Evolutionary conservation across 306 rosid genomes (phyloP).

Genomic region (Glycine soja): DNA sequence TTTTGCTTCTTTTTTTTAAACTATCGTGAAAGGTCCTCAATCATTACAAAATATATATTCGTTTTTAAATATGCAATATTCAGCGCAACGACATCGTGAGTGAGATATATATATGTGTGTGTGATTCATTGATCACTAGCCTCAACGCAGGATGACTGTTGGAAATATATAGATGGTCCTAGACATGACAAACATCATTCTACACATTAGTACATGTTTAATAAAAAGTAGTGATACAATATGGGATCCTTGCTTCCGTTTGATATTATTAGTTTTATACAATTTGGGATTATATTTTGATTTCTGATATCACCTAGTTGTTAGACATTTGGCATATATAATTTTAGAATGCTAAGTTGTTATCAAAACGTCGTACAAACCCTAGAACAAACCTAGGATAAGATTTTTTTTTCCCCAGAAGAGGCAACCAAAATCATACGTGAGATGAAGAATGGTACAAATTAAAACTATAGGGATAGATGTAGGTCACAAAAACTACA

Average conservation of each 20-base stretch:
- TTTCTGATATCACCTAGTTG: background rate
- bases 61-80: background rate
- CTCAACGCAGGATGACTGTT: background rate
- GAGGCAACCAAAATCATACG: slow-evolving; percentile 3
- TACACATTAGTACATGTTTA: slow-evolving; percentile 14
- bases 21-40: background rate
- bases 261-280: background rate
- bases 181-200: slow-evolving; percentile 3
- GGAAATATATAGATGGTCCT: too few relatives aligned
- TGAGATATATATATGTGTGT: background rate
- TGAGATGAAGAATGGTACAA: slow-evolving; percentile 5
- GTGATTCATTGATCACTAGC: slow-evolving; percentile 1
- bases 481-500: background rate
- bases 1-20: background rate
- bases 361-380: background rate
- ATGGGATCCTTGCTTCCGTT: background rate
- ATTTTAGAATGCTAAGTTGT: background rate
- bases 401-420: background rate
- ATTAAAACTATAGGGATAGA: background rate
- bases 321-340: background rate
- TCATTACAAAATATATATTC: slow-evolving; percentile 20
- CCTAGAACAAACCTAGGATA: slow-evolving; percentile 17
- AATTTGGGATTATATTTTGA: slow-evolving; percentile 2
- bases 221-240: background rate
- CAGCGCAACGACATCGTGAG: slow-evolving; percentile 41